A percentile compares a stretch with the other conserved stretches of the same genome.
Evolutionary conservation across 805 yeast genomes (phyloP).

Genomic region (Starmerella sp.): DNA sequence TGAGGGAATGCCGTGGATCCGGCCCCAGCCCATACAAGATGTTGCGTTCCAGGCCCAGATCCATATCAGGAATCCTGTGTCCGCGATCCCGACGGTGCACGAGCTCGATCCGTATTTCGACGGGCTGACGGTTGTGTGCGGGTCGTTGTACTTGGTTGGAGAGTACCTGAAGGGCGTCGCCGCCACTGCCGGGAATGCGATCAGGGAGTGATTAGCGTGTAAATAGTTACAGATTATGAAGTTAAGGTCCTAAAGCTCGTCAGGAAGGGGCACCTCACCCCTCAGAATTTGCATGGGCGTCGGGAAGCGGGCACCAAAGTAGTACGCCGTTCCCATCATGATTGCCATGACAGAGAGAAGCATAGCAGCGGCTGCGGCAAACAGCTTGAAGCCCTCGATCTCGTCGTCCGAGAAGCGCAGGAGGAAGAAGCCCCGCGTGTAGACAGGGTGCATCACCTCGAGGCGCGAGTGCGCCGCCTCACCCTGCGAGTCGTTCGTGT

Average conservation of each 20-base stretch:
- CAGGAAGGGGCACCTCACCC: constrained; percentile 4
- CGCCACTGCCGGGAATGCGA: neutral
- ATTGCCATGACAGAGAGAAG: constrained; percentile 8
- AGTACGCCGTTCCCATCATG: constrained; percentile 19
- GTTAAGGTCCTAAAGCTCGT: neutral
- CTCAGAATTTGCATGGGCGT: constrained; percentile 10
- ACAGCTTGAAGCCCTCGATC: constrained; percentile 12
- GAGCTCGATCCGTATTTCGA: constrained; percentile 16
- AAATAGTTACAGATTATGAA: no score
- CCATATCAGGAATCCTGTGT: constrained; percentile 22
- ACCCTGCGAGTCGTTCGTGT: constrained; percentile 28
- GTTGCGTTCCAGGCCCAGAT: constrained; percentile 24
- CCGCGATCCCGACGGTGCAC: constrained; percentile 19
- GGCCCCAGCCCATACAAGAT: constrained; percentile 34
- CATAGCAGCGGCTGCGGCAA: constrained; percentile 10
- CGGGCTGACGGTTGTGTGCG: constrained; percentile 43
- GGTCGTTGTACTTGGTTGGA: constrained; percentile 58
- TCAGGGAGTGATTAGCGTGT: neutral
- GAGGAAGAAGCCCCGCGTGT: neutral
- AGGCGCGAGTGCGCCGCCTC: constrained; percentile 10
- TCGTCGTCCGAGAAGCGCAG: constrained; percentile 11
- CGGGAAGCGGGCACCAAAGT: constrained; percentile 18
- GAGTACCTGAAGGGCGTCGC: constrained; percentile 26
- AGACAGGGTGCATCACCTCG: constrained; percentile 1
- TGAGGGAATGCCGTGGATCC: constrained; percentile 92